Evolutionary conservation across 176 grass and related monocot species (phyloP).

Genomic region (Pharus latifolius): DNA sequence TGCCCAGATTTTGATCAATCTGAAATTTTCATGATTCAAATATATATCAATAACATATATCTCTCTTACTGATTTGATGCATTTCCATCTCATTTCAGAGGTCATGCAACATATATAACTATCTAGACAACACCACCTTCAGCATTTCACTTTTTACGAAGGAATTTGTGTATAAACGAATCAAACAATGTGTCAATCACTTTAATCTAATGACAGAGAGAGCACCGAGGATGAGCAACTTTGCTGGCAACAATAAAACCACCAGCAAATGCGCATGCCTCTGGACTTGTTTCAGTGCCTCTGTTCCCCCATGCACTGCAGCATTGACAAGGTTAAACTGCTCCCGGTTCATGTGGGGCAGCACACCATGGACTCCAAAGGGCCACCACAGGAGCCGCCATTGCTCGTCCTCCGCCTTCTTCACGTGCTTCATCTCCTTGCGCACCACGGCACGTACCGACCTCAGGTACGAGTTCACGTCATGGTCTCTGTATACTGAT

Average conservation of each 20-base stretch:
- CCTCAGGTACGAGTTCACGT: constrained; percentile 70
- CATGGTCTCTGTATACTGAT: constrained; percentile 73
- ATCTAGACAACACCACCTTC: not conserved
- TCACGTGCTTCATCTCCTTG: constrained; percentile 38
- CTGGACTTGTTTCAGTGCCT: constrained; percentile 25
- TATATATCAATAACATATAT: too few species aligned
- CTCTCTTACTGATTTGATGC: too few species aligned
- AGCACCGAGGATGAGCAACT: constrained; percentile 49
- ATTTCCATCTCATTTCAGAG: too few species aligned
- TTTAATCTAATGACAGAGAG: constrained; percentile 30
- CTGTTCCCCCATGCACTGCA: constrained; percentile 16
- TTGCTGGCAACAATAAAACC: constrained; percentile 42
- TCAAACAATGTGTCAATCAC: not conserved
- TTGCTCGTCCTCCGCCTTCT: constrained; percentile 27
- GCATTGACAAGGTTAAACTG: constrained; percentile 15
- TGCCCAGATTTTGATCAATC: not conserved
- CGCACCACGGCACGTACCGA: constrained; percentile 56
- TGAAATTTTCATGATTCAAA: too few species aligned
- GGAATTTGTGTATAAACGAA: constrained; percentile 23
- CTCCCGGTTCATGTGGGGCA: not conserved
- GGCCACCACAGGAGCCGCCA: constrained; percentile 50
- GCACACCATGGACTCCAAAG: constrained; percentile 16
- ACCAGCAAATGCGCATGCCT: constrained; percentile 26
- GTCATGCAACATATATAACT: not conserved
- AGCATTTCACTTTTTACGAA: constrained; percentile 1